Percentiles rank a stretch among this genome's conserved stretches.
These are phyloP conservation scores for Vitis hybrid DNA, from an alignment of 177 flowering plant genomes.

Conservation along the genomic window DNA sequence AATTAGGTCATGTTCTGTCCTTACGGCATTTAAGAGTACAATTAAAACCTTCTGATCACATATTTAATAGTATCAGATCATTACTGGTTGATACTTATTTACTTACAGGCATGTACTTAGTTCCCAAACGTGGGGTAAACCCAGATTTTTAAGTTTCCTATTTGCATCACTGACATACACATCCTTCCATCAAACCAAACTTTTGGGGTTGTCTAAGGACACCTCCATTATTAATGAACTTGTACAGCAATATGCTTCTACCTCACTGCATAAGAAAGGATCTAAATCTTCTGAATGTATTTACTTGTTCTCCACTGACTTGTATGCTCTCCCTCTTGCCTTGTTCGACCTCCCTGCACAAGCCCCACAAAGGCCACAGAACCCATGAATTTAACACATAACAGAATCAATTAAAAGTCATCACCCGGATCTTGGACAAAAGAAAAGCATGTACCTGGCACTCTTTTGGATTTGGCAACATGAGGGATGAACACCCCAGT, in stretches of 20 bases:
- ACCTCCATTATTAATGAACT: too few relatives aligned
- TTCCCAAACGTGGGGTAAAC: too few relatives aligned
- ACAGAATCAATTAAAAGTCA: not conserved
- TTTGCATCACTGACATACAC: too few relatives aligned
- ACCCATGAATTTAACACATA: too few relatives aligned
- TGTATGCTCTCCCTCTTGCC: slow-evolving; percentile 17
- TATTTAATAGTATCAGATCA: not conserved
- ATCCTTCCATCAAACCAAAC: too few relatives aligned
- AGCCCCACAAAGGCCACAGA: not conserved
- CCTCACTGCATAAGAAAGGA: too few relatives aligned
- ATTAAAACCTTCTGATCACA: not conserved
- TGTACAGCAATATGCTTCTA: too few relatives aligned
- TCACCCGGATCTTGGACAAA: not conserved
- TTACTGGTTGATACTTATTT: not conserved
- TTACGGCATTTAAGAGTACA: not conserved
- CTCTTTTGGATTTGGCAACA: slow-evolving; percentile 16
- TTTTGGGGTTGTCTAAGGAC: too few relatives aligned
- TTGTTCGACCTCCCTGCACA: slow-evolving; percentile 32
- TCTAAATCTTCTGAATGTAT: not conserved
- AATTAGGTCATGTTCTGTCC: slow-evolving; percentile 2
- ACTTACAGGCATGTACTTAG: not conserved
- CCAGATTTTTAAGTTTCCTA: too few relatives aligned
- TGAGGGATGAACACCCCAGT: slow-evolving; percentile 42
- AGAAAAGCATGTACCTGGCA: slow-evolving; percentile 13
- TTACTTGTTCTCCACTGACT: slow-evolving; percentile 5